Conservation (phyloP, 2,329 filamentous ascomycete genomes). For the Paramyrothecium roridum region DNA sequence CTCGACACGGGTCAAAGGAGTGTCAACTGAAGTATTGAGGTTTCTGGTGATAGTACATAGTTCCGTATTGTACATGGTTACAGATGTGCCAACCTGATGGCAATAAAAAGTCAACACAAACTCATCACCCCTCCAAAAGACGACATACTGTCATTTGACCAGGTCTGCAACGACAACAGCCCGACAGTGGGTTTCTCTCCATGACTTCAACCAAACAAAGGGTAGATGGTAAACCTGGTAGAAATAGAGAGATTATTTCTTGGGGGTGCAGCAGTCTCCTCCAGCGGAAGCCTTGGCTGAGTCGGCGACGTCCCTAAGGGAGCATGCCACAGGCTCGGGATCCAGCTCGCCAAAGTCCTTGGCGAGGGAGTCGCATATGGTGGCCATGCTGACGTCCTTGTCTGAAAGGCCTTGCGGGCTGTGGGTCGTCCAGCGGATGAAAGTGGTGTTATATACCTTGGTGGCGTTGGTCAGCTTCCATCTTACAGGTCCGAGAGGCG, state of each 20-base stretch:
- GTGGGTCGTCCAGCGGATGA: slow-evolving; percentile 73
- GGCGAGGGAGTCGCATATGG: slow-evolving; percentile 59
- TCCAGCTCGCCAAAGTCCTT: slow-evolving; percentile 52
- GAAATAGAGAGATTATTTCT: slow-evolving; percentile 20
- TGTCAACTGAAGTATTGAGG: no score
- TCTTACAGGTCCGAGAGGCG: background rate
- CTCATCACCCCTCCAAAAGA: no score
- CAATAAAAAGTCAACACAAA: no score
- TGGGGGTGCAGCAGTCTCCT: slow-evolving; percentile 54
- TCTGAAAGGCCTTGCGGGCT: slow-evolving; percentile 61
- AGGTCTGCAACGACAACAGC: no score
- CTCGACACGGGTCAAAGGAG: no score
- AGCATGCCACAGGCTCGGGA: slow-evolving; percentile 27
- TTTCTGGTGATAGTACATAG: no score
- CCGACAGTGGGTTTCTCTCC: no score
- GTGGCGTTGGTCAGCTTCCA: slow-evolving; percentile 1
- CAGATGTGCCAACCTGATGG: no score
- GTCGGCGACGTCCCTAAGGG: slow-evolving; percentile 42
- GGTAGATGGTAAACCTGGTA: no score
- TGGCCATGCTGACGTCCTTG: slow-evolving; percentile 61
- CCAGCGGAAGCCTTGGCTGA: slow-evolving; percentile 41
- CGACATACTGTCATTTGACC: no score
- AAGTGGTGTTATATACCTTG: slow-evolving; percentile 67
- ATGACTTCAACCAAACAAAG: no score
- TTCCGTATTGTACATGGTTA: no score